These are phyloP conservation scores for Magnolia officinalis DNA, from an alignment of 164 flowering plant species.

Conservation along the genomic window DNA sequence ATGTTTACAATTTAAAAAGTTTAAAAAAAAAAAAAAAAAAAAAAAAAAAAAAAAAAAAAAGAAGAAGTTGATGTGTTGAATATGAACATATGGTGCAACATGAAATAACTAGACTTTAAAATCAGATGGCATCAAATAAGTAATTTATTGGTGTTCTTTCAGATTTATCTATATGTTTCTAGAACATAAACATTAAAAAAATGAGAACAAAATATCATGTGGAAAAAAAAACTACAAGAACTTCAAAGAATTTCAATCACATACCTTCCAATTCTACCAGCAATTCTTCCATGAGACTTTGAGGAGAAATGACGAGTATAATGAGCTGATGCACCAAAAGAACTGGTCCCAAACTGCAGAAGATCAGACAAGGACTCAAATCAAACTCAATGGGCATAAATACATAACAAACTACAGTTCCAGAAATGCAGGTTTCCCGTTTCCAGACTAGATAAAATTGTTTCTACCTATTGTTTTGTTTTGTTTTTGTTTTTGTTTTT, in stretches of 20 bases:
- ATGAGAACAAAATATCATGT: background rate
- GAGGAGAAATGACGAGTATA: slow-evolving; percentile 73
- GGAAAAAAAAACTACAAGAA: background rate
- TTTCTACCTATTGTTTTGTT: too few species aligned
- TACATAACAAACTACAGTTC: background rate
- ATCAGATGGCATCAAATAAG: background rate
- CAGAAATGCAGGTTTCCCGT: background rate
- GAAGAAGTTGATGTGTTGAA: too few species aligned
- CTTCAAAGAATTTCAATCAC: background rate
- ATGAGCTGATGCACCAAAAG: slow-evolving; percentile 76
- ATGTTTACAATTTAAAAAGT: background rate
- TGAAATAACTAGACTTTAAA: background rate
- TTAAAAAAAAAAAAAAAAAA: too few species aligned
- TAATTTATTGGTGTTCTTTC: background rate
- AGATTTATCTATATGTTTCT: too few species aligned
- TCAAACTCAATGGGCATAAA: background rate
- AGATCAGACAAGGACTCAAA: background rate
- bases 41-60: too few species aligned
- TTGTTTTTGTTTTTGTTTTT: too few species aligned
- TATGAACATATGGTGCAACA: background rate
- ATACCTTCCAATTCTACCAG: slow-evolving; percentile 86
- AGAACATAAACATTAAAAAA: background rate
- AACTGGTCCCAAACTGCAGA: slow-evolving; percentile 73
- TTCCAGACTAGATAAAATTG: background rate
- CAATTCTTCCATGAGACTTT: slow-evolving; percentile 88